A percentile compares a stretch with the other conserved stretches of the same genome.
Evolutionary conservation across 169 alveolate species (phyloP).

Genomic region (Neospora caninum): DNA sequence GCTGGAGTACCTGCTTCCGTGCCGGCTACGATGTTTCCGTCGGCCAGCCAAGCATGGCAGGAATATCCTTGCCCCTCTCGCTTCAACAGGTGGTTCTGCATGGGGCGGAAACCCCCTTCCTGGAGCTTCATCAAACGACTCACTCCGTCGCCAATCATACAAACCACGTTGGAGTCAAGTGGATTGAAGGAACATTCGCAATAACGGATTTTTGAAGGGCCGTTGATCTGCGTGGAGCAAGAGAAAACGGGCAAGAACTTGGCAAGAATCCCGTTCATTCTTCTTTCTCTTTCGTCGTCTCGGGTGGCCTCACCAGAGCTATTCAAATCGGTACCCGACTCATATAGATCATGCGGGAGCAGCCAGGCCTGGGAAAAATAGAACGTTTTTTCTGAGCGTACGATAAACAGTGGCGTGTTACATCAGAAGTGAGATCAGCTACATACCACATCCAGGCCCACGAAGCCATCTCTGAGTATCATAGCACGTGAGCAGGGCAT

Average conservation of each 20-base stretch:
- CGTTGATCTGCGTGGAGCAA: background rate
- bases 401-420: too few relatives aligned
- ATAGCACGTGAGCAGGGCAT: too few relatives aligned
- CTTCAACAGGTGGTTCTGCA: slow-evolving; percentile 66
- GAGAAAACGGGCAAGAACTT: background rate
- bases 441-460: too few relatives aligned
- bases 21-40: slow-evolving; percentile 83
- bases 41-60: slow-evolving; percentile 86
- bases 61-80: slow-evolving; percentile 75
- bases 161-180: slow-evolving; percentile 52
- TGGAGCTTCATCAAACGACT: slow-evolving; percentile 75
- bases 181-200: slow-evolving; percentile 46
- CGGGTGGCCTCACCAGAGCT: too few relatives aligned
- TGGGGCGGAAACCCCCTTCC: slow-evolving; percentile 72
- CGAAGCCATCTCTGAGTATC: too few relatives aligned
- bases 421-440: too few relatives aligned
- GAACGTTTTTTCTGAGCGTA: too few relatives aligned
- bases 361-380: too few relatives aligned
- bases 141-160: slow-evolving; percentile 82
- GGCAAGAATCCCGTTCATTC: too few relatives aligned
- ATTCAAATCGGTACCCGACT: too few relatives aligned
- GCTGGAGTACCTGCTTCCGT: slow-evolving; percentile 76
- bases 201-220: background rate
- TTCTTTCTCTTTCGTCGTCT: too few relatives aligned
- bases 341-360: too few relatives aligned